Conservation (phyloP, 75 land plant genomes). For the Cryptomeria japonica region DNA sequence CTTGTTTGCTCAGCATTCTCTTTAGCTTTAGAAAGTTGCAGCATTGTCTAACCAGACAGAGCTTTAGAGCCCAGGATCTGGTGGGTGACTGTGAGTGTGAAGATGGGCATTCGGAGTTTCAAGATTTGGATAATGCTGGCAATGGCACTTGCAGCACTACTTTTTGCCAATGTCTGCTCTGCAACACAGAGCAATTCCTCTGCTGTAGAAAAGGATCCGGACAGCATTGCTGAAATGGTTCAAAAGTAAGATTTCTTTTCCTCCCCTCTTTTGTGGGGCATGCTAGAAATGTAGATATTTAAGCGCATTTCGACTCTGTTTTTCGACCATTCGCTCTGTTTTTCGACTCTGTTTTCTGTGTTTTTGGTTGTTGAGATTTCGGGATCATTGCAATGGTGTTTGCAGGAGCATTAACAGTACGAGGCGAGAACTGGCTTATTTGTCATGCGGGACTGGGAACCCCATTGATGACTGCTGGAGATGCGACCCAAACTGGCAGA, state of each 20-base stretch:
- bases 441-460: constrained; percentile 23
- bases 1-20: not conserved
- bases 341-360: too few relatives aligned
- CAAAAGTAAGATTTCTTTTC: not conserved
- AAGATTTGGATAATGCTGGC: not conserved
- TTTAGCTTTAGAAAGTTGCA: not conserved
- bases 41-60: not conserved
- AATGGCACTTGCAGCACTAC: too few relatives aligned
- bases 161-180: too few relatives aligned
- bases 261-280: not conserved
- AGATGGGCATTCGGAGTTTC: not conserved
- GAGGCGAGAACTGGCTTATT: not conserved
- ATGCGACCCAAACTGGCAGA: constrained; percentile 30
- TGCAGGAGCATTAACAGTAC: constrained; percentile 17
- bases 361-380: not conserved
- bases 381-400: not conserved
- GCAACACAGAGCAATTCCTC: not conserved
- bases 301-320: not conserved
- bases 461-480: constrained; percentile 41
- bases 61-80: not conserved
- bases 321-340: too few relatives aligned
- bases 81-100: not conserved
- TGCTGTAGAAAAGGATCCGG: not conserved
- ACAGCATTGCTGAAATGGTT: not conserved
- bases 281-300: not conserved